Percentiles rank a stretch among this genome's conserved stretches.
These are phyloP conservation scores for Xylaria sp. DNA, from an alignment of 2,329 filamentous ascomycete genomes.

Conservation along the genomic window DNA sequence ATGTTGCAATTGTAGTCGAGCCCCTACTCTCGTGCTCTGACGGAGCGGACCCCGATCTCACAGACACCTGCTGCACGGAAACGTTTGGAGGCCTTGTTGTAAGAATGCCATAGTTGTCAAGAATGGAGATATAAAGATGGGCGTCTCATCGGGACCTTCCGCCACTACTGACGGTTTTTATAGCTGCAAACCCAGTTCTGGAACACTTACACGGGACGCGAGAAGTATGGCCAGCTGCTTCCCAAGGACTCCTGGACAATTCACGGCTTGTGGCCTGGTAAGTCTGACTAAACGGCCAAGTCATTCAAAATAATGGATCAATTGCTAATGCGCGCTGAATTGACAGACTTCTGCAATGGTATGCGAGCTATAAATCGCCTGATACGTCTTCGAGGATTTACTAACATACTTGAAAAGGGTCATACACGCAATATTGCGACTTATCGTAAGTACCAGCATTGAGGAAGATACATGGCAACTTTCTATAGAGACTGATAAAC, in stretches of 20 bases:
- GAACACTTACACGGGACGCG: slow-evolving; percentile 67
- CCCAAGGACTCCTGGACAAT: slow-evolving; percentile 63
- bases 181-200: slow-evolving; percentile 67
- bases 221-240: slow-evolving; percentile 61
- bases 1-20: slow-evolving; percentile 30
- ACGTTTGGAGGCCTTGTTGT: slow-evolving; percentile 67
- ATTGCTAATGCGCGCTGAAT: slow-evolving; percentile 1
- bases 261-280: slow-evolving; percentile 63
- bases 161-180: slow-evolving; percentile 1
- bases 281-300: slow-evolving; percentile 11
- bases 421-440: slow-evolving; percentile 72
- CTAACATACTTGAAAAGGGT: slow-evolving; percentile 57
- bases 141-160: no score
- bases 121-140: not conserved
- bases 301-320: not conserved
- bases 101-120: slow-evolving; percentile 16
- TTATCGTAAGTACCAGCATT: slow-evolving; percentile 43
- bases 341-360: slow-evolving; percentile 53
- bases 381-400: not conserved
- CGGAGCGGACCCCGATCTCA: slow-evolving; percentile 49
- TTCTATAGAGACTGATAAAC: not conserved
- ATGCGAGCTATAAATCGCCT: not conserved
- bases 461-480: not conserved
- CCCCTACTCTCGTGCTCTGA: slow-evolving; percentile 56
- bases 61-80: slow-evolving; percentile 69